Base-by-base conservation (phyloP, 371 early-diverging fungal genomes). In the Zancudomyces culisetae region DNA sequence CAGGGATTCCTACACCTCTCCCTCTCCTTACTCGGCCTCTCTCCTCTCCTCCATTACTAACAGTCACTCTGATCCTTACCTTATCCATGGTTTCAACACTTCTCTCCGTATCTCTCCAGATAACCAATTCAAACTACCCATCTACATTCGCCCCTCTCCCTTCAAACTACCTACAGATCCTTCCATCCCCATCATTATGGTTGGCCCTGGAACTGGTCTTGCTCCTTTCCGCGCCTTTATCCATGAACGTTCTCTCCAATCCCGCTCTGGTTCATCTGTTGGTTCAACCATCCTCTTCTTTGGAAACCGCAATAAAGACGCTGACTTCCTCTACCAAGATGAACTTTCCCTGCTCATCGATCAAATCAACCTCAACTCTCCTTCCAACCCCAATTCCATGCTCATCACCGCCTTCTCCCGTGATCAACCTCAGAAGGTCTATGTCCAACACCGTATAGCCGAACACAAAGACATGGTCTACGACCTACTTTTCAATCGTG, bases 151-250 rank as follows among this genome's bases (percentile, higher is more conserved):
- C 43, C 77, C 80, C 41, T 85, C 85, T 27, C 72, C 76, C 53
- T 97, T 97, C 76, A 77, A 81, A 46, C 68, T 94, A 51, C 98
- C 93, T 18, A 69, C 75, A 15, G 78, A 87, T 59, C 70, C 77
- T 21, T 56, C 71, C 30, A 66, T 78, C 3, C 94, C 95, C n/a
- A 69, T 97, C 39, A 78, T 97, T 42, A 92, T 97, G 92, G 69
- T 97, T 26, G 95, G 98, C 2, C 95, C 98, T 18, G 98, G 98
- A 45, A 97, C 98, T 0, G 98, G 98, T 42, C 87, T 97, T 22
- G 97, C 97, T 12, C 97, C 97, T 18, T 94, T 96, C 85, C 80
- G 87, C 28, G 97, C 82, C 0, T 97, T 97, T 68, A 64, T 93
- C 2, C 80, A 82, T 55, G 95, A 97, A 58, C 83, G 97, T 54